Evolutionary conservation across 257 asterid genomes (phyloP).

Genomic region (Nicotiana tomentosiformis): DNA sequence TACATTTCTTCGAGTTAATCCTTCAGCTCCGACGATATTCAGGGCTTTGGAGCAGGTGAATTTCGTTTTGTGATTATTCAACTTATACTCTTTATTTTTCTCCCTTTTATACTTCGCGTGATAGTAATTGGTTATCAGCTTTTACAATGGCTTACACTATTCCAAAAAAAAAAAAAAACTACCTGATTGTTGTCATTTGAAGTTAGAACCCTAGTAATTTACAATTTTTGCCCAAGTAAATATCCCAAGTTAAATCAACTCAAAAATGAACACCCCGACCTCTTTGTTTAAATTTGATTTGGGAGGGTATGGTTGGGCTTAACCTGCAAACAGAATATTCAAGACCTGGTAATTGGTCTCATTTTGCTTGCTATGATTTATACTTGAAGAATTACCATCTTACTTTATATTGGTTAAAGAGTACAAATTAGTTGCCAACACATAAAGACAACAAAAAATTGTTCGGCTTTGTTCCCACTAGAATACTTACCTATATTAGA

Average conservation of each 20-base stretch:
- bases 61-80: background rate
- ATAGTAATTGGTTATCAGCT: background rate
- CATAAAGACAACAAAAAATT: background rate
- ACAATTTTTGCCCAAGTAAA: background rate
- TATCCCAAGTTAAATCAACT: background rate
- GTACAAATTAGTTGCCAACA: background rate
- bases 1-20: constrained; percentile 71
- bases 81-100: background rate
- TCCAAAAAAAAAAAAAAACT: too few relatives aligned
- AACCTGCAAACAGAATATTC: too few relatives aligned
- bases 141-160: background rate
- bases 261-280: background rate
- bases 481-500: background rate
- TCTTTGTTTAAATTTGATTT: background rate
- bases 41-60: constrained; percentile 68
- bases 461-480: background rate
- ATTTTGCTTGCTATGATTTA: too few relatives aligned
- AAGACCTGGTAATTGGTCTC: too few relatives aligned
- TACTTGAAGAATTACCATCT: too few relatives aligned
- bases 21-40: constrained; percentile 60
- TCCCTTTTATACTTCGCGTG: background rate
- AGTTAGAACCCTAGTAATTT: background rate
- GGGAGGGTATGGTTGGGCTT: background rate
- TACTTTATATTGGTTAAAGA: background rate
- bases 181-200: background rate